Base-by-base conservation (phyloP, 305 asterid species). In the Solanum hybrid region DNA sequence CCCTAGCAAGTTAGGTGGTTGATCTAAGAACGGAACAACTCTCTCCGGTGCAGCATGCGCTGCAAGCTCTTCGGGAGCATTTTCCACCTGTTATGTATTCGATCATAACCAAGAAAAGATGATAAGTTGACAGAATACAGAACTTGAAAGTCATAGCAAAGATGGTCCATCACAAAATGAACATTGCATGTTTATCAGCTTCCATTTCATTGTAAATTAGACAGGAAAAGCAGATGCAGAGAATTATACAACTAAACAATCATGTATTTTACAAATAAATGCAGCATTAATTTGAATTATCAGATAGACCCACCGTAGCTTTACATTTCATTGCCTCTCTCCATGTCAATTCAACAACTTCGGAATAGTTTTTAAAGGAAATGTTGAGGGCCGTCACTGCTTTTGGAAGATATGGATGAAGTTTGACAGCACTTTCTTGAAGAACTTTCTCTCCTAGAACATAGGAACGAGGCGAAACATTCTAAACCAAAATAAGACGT, bases 381-480 rank as follows among this genome's bases (percentile, higher is more conserved):
- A 78, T 72, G 27, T 89, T 89, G 75, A 90, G 84, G 79, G 80
- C 77, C 32, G 20, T 40, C 77, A 80, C 88, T 60, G 89, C 91
- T 86, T 89, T 86, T 24, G 91, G 89, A 86, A 92, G 90, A 91
- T 88, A 56, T 17, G 56, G 32, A 64, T 89, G 85, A 86, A 93
- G 90, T 37, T 89, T 89, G 73, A 24, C 88, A 77, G 91, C 90
- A 87, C 93, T 89, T 66, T 88, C 89, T 89, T 86, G 60, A 64
- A 91, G 89, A 22, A 92, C 90, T 34, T 80, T 89, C 88, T 89
- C 91, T 20, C 91, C 94, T 87, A 93, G 86, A 34, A 86, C 87
- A 85, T 90, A 91, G 60, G 93, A 89, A 75, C 72, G 82, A 79
- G 93, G 89, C 16, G 90, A 90, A 88, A 76, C 88, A 71, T 88